phyloP scores from a whole-genome alignment of 2,329 filamentous ascomycete genomes.

The Pseudogymnoascus sp. region DNA sequence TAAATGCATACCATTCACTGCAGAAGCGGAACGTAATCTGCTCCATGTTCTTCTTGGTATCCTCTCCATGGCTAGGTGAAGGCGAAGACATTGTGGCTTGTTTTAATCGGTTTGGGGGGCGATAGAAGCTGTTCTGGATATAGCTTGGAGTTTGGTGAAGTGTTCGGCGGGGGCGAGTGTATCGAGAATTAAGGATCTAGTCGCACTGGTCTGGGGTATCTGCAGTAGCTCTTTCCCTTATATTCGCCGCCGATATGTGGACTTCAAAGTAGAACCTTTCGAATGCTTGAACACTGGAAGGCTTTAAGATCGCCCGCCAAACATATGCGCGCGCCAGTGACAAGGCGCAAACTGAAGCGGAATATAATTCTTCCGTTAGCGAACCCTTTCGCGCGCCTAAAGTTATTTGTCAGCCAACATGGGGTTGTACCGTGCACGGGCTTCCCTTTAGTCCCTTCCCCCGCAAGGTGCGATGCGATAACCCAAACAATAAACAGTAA shows the following conservation, averaged over 20 bases:
- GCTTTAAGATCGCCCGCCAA: not conserved
- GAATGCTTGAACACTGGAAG: not conserved
- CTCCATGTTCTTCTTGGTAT: constrained; percentile 48
- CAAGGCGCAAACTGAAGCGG: not conserved
- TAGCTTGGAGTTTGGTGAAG: not conserved
- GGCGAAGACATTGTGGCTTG: constrained; percentile 47
- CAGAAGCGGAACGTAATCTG: constrained; percentile 97
- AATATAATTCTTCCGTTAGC: not conserved
- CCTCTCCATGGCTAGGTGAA: constrained; percentile 40
- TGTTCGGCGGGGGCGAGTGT: not conserved
- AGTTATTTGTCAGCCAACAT: not conserved
- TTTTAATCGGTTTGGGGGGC: not conserved
- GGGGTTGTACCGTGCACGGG: not conserved
- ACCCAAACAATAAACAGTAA: constrained; percentile 6
- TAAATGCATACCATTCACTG: constrained; percentile 68
- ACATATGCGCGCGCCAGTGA: constrained; percentile 3
- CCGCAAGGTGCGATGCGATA: constrained; percentile 7
- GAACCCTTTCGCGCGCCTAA: not conserved
- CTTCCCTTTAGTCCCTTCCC: not conserved
- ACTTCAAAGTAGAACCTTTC: not conserved
- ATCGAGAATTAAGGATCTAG: not conserved
- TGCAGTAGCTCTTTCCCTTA: not conserved
- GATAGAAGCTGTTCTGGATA: not conserved
- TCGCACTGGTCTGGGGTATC: not conserved
- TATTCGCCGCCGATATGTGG: not conserved